Evolutionary conservation across 192 early-diverging fungal species (phyloP).

Genomic region (Oehlia diaphana): DNA sequence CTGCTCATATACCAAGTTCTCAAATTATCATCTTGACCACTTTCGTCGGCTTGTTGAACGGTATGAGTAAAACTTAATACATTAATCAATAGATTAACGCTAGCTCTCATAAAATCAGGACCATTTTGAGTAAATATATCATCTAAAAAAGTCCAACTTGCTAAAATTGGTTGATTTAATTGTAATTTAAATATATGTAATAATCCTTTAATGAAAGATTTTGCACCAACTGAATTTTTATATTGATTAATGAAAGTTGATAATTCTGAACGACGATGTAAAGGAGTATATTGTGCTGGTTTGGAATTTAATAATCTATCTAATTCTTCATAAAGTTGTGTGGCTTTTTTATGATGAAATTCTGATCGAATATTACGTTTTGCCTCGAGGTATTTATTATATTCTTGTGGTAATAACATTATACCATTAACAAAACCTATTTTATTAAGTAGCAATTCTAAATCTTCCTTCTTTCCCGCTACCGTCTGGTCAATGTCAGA

Average conservation of each 20-base stretch:
- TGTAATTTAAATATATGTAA: conserved; percentile 4
- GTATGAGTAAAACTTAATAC: conserved; percentile 26
- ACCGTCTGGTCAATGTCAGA: not conserved
- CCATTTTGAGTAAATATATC: conserved; percentile 25
- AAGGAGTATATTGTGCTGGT: conserved; percentile 18
- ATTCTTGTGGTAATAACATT: conserved; percentile 9
- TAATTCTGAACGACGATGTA: conserved; percentile 12
- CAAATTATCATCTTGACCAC: not conserved
- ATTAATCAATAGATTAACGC: conserved; percentile 22
- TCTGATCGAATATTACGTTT: conserved; percentile 21
- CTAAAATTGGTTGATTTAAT: not conserved
- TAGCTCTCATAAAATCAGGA: conserved; percentile 27
- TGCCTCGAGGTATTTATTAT: not conserved
- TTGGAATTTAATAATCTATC: conserved; percentile 11
- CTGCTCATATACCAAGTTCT: conserved; percentile 18
- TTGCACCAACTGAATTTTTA: conserved; percentile 12
- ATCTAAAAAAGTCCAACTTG: conserved; percentile 28
- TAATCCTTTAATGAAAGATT: conserved; percentile 16
- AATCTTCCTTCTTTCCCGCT: not conserved
- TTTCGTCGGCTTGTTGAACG: conserved; percentile 21
- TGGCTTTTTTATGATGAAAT: conserved; percentile 15
- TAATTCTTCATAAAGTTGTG: conserved; percentile 9
- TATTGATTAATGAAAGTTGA: conserved; percentile 11
- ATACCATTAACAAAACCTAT: conserved; percentile 12
- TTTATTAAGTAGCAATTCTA: not conserved